Percentiles rank a stretch among this genome's conserved stretches.
Conservation (phyloP, 176 grass and related monocot species). For the Dendrocalamus sinicus region DNA sequence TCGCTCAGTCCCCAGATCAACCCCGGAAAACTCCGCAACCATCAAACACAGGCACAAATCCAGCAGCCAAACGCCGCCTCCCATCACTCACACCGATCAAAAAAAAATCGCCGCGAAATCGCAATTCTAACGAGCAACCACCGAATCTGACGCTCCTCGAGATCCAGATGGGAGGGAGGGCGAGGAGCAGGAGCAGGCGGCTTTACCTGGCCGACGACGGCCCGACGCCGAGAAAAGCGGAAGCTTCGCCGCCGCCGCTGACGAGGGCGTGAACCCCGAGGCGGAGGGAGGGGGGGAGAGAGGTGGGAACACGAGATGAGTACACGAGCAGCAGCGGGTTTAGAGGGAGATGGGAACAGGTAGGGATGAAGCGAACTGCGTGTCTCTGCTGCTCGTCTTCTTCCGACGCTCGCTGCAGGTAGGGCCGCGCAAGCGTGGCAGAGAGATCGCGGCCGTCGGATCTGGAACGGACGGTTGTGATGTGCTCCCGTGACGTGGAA, state of each 20-base stretch:
- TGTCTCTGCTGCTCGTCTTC: background rate
- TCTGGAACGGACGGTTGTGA: slow-evolving; percentile 5
- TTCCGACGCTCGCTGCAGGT: slow-evolving; percentile 15
- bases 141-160: slow-evolving; percentile 17
- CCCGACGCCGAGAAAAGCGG: background rate
- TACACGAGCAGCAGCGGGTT: slow-evolving; percentile 18
- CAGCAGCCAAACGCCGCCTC: background rate
- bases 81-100: background rate
- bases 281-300: background rate
- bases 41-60: slow-evolving; percentile 5
- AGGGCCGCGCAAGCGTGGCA: background rate
- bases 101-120: slow-evolving; percentile 4
- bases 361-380: background rate
- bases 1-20: background rate
- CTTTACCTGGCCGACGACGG: slow-evolving; percentile 28
- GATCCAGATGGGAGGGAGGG: slow-evolving; percentile 10
- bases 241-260: background rate
- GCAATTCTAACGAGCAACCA: background rate
- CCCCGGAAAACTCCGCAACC: background rate
- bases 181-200: background rate
- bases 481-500: slow-evolving; percentile 47
- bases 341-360: slow-evolving; percentile 10
- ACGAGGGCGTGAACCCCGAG: slow-evolving; percentile 30
- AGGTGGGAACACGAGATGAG: background rate
- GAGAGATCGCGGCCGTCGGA: slow-evolving; percentile 23